These are phyloP conservation scores for Rhodotorula sp. DNA, from an alignment of 1,284 basidiomycete species.

Conservation along the genomic window DNA sequence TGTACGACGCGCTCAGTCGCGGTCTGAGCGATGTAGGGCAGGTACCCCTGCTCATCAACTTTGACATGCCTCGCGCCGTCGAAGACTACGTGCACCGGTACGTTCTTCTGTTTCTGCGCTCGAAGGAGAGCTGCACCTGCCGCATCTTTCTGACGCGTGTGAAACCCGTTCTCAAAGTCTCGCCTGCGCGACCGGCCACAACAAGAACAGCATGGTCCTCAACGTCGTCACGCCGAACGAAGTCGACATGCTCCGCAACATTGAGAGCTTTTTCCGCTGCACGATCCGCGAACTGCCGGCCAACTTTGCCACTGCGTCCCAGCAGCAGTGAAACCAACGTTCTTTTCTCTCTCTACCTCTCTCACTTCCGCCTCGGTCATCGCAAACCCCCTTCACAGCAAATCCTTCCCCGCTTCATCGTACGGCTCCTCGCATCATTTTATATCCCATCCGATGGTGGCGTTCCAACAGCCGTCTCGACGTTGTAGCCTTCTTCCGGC, in stretches of 20 bases:
- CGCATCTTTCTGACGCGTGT: neutral
- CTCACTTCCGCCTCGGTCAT: neutral
- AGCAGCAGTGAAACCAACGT: neutral
- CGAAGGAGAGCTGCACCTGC: too few species aligned
- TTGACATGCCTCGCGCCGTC: conserved; percentile 42
- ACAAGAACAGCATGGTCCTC: conserved; percentile 36
- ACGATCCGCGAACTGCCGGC: conserved; percentile 37
- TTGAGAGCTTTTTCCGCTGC: conserved; percentile 39
- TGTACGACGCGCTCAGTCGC: conserved; percentile 42
- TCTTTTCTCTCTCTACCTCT: neutral
- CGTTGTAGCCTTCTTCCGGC: too few species aligned
- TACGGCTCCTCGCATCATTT: too few species aligned
- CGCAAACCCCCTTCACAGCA: too few species aligned
- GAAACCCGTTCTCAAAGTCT: conserved; percentile 15
- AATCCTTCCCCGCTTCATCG: too few species aligned
- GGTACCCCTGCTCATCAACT: conserved; percentile 45
- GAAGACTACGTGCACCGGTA: conserved; percentile 44
- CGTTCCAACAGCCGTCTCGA: too few species aligned
- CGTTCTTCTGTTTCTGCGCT: neutral
- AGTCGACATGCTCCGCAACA: conserved; percentile 41
- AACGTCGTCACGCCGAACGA: conserved; percentile 43
- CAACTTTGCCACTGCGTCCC: conserved; percentile 18
- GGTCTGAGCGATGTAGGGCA: conserved; percentile 35
- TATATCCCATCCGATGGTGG: too few species aligned
- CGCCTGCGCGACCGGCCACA: conserved; percentile 37